Conservation (phyloP, 2,329 filamentous ascomycete species). For the Nothomitra cinnamomea region DNA sequence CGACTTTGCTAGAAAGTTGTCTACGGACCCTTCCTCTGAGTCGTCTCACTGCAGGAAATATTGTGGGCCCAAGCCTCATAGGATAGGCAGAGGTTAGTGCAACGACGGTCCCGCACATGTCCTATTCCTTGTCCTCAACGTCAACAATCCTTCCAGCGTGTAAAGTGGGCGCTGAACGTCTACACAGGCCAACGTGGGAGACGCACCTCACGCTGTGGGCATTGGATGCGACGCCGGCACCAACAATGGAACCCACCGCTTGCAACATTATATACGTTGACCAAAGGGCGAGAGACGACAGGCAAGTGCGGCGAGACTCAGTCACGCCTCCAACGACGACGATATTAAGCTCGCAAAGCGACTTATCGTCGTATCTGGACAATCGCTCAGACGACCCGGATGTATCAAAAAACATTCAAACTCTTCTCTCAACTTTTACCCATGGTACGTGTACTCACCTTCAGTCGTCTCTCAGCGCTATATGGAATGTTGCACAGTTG, state of each 20-base stretch:
- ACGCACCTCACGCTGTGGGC: background rate
- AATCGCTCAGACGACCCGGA: constrained; percentile 8
- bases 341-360: constrained; percentile 12
- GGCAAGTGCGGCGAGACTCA: constrained; percentile 18
- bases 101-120: background rate
- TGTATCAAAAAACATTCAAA: constrained; percentile 28
- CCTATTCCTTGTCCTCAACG: background rate
- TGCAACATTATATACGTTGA: constrained; percentile 29
- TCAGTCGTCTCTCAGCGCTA: background rate
- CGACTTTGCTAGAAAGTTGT: background rate
- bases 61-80: background rate
- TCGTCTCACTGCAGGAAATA: background rate
- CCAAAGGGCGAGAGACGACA: constrained; percentile 22
- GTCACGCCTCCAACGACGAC: constrained; percentile 13
- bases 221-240: background rate
- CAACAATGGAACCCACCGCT: constrained; percentile 24
- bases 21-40: background rate
- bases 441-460: constrained; percentile 26
- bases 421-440: constrained; percentile 32
- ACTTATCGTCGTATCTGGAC: constrained; percentile 16
- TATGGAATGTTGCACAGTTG: background rate
- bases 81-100: background rate
- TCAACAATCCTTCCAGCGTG: background rate
- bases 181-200: background rate
- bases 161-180: background rate